phyloP scores from a whole-genome alignment of 2,329 filamentous ascomycete species.

The Mariannaea sp. region DNA sequence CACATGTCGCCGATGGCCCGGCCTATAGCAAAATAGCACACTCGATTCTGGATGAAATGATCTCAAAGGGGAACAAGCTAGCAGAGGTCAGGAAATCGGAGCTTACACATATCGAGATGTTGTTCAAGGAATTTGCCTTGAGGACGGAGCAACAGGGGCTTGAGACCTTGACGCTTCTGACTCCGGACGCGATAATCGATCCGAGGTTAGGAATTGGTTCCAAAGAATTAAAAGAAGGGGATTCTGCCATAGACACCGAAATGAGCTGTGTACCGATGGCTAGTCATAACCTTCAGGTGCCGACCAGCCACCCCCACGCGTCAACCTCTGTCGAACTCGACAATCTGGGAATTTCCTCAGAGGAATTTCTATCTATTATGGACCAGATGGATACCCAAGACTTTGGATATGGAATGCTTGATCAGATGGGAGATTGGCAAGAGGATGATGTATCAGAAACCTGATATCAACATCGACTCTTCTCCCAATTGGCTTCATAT shows the following conservation, averaged over 20 bases:
- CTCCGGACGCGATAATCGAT: conserved; percentile 20
- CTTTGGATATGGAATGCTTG: conserved; percentile 7
- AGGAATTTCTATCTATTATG: conserved; percentile 46
- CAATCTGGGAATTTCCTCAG: conserved; percentile 45
- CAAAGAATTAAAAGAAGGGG: conserved; percentile 14
- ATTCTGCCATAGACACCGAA: conserved; percentile 2
- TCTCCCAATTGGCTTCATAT: too few species aligned
- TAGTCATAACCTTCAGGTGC: conserved; percentile 1
- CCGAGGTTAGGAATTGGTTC: background rate
- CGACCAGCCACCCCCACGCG: conserved; percentile 14
- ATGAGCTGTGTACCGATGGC: background rate
- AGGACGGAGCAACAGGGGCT: conserved; percentile 37
- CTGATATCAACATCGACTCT: too few species aligned
- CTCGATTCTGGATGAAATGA: conserved; percentile 43
- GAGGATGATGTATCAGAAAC: background rate
- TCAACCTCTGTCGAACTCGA: conserved; percentile 41
- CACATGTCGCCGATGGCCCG: conserved; percentile 36
- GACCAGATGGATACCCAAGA: conserved; percentile 44
- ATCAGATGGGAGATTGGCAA: conserved; percentile 20
- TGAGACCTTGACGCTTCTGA: conserved; percentile 30
- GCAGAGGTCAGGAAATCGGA: conserved; percentile 43
- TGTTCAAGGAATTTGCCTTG: conserved; percentile 37
- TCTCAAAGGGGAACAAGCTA: conserved; percentile 41
- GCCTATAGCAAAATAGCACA: conserved; percentile 29
- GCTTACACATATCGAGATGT: conserved; percentile 35